Evolutionary conservation across 1,284 basidiomycete species (phyloP).

Genomic region (Marasmius oreades): DNA sequence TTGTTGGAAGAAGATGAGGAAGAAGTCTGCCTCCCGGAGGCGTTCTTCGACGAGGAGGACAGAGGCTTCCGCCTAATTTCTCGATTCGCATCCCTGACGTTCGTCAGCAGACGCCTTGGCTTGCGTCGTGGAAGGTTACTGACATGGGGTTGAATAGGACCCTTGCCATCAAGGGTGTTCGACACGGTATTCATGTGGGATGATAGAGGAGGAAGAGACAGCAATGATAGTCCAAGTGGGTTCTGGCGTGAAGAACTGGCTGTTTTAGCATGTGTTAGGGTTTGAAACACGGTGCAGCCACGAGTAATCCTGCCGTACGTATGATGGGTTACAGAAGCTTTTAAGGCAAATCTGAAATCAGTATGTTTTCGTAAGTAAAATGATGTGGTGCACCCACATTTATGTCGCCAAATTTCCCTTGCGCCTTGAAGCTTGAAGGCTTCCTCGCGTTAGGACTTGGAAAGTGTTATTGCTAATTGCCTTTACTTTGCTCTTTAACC

Average conservation of each 20-base stretch:
- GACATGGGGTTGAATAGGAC: slow-evolving; percentile 13
- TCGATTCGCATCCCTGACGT: not conserved
- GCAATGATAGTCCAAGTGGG: not conserved
- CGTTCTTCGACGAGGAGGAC: not conserved
- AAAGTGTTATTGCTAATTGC: too few species aligned
- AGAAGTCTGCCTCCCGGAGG: not conserved
- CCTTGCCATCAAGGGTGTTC: slow-evolving; percentile 2
- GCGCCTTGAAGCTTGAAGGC: too few species aligned
- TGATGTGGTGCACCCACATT: too few species aligned
- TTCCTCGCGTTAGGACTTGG: too few species aligned
- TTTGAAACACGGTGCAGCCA: slow-evolving; percentile 11
- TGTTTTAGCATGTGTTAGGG: not conserved
- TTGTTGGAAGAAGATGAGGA: not conserved
- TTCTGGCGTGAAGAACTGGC: not conserved
- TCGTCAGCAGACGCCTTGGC: not conserved
- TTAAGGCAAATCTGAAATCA: too few species aligned
- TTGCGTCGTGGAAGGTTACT: slow-evolving; percentile 12
- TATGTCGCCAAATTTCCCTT: too few species aligned
- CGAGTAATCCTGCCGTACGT: slow-evolving; percentile 9
- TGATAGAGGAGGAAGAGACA: not conserved
- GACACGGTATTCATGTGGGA: not conserved
- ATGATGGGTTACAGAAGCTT: too few species aligned
- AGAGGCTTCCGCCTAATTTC: not conserved
- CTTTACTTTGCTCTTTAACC: too few species aligned
- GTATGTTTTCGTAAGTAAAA: too few species aligned